A percentile compares a stretch with the other conserved stretches of the same genome.
Conservation (phyloP, 768 basidiomycete species). For the Chlorophyllum brunneum region DNA sequence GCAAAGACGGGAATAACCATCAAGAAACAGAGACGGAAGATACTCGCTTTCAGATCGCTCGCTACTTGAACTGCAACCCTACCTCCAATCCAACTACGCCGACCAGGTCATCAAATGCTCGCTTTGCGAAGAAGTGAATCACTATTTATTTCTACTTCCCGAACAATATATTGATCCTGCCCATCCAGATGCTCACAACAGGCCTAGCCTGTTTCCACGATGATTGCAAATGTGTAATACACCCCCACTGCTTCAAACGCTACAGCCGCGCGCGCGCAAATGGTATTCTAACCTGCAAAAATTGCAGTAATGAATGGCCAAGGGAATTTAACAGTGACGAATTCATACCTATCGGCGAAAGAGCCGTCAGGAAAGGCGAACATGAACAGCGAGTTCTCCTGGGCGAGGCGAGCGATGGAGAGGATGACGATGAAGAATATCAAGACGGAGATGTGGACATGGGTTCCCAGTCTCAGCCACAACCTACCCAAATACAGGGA, state of each 20-base stretch:
- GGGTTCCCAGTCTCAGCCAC: constrained; percentile 20
- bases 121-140: constrained; percentile 64
- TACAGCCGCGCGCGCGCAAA: constrained; percentile 31
- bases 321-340: constrained; percentile 37
- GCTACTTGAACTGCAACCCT: constrained; percentile 66
- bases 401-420: constrained; percentile 36
- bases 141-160: not conserved
- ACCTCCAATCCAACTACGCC: constrained; percentile 69
- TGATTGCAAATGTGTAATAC: constrained; percentile 64
- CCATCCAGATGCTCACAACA: constrained; percentile 56
- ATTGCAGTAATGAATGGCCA: constrained; percentile 61
- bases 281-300: constrained; percentile 45
- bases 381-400: constrained; percentile 35
- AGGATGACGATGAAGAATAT: constrained; percentile 34
- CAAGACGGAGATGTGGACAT: constrained; percentile 39
- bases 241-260: constrained; percentile 56
- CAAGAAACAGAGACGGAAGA: constrained; percentile 51
- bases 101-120: constrained; percentile 72
- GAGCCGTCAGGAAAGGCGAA: constrained; percentile 59
- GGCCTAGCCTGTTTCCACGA: constrained; percentile 58
- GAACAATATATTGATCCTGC: not conserved
- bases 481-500: constrained; percentile 2
- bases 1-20: not conserved
- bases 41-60: constrained; percentile 77
- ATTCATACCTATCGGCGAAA: constrained; percentile 64